Conservation (phyloP, 2,329 filamentous ascomycete species). For the Amesomyces nigricolor region DNA sequence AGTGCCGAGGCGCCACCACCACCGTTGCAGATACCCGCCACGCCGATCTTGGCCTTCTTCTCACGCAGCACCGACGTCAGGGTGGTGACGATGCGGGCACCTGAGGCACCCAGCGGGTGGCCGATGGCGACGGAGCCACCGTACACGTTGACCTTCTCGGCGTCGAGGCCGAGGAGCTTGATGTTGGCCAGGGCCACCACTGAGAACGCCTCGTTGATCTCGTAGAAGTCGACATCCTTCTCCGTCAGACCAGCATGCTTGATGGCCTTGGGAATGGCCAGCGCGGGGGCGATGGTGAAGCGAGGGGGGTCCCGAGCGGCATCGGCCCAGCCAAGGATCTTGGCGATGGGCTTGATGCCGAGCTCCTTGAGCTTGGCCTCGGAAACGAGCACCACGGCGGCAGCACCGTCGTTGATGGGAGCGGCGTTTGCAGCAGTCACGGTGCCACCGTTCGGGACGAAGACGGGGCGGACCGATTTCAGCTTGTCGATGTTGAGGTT, state of each 20-base stretch:
- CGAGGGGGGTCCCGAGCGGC: conserved; percentile 86
- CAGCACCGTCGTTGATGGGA: conserved; percentile 89
- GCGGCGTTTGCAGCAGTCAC: conserved; percentile 96
- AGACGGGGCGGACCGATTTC: conserved; percentile 76
- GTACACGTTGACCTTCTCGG: conserved; percentile 90
- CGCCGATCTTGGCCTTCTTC: conserved; percentile 90
- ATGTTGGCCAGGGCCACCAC: conserved; percentile 95
- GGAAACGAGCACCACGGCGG: conserved; percentile 87
- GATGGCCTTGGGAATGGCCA: conserved; percentile 95
- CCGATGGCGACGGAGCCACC: conserved; percentile 94
- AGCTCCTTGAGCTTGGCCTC: conserved; percentile 92
- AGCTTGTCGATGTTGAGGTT: conserved; percentile 85
- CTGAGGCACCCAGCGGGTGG: conserved; percentile 89
- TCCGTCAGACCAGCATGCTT: conserved; percentile 82
- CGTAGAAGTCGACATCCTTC: conserved; percentile 81
- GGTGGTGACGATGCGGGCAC: conserved; percentile 88
- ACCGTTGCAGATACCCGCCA: conserved; percentile 95
- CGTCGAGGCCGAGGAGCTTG: conserved; percentile 74
- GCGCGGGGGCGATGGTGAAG: conserved; percentile 89
- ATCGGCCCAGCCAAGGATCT: conserved; percentile 96
- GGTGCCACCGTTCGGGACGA: conserved; percentile 74
- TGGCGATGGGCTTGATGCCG: conserved; percentile 83
- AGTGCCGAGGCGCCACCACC: conserved; percentile 92
- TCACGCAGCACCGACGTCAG: conserved; percentile 81
- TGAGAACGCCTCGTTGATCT: conserved; percentile 99